These are phyloP conservation scores for Neurospora sp. DNA, from an alignment of 495 filamentous ascomycete genomes.

Conservation along the genomic window DNA sequence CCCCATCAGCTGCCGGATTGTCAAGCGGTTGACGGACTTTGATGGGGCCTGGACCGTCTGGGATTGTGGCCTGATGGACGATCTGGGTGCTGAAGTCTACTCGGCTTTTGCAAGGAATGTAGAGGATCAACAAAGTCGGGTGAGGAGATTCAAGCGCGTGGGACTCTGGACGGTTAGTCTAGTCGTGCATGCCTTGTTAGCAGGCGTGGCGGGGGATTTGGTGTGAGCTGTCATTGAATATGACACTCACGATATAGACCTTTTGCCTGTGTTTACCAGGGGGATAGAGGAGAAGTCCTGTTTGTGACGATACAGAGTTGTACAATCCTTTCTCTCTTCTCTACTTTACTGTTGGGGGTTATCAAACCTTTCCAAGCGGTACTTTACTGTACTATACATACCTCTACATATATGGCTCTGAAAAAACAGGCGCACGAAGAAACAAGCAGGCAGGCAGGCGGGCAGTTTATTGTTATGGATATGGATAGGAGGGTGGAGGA, in stretches of 20 bases:
- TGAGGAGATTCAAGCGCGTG: conserved; percentile 86
- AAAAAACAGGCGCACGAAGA: neutral
- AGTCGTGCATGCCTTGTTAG: conserved; percentile 85
- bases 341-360: neutral
- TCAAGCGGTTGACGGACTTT: conserved; percentile 79
- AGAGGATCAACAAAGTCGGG: conserved; percentile 71
- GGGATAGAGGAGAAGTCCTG: neutral
- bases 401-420: neutral
- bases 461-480: neutral
- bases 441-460: neutral
- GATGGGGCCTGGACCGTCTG: conserved; percentile 93
- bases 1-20: conserved; percentile 85
- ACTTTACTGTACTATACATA: neutral
- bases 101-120: conserved; percentile 84
- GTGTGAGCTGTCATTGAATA: conserved; percentile 16
- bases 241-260: neutral
- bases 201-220: conserved; percentile 86
- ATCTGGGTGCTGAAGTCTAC: conserved; percentile 89
- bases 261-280: neutral
- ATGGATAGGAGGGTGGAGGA: neutral
- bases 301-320: neutral
- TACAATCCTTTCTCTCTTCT: conserved; percentile 3
- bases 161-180: conserved; percentile 91
- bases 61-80: conserved; percentile 91
- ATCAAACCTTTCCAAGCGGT: neutral